Conservation (phyloP, 768 basidiomycete species). For the Collybiopsis confluens region DNA sequence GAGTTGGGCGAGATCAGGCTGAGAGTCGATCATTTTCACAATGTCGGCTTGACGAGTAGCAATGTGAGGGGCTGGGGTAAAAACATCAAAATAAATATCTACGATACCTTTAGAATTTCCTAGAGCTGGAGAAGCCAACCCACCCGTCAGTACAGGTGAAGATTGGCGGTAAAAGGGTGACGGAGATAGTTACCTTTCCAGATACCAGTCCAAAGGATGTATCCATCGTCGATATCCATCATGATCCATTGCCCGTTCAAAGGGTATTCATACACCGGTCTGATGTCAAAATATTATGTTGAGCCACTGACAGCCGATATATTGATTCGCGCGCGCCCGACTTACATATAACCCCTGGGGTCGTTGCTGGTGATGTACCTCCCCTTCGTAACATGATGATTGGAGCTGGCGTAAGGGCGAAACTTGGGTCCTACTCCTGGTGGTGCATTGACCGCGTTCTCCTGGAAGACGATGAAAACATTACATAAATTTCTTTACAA, state of each 20-base stretch:
- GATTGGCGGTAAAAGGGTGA: neutral
- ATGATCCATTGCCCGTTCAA: slow-evolving; percentile 91
- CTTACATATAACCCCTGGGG: slow-evolving; percentile 84
- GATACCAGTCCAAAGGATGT: slow-evolving; percentile 89
- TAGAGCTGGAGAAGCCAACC: slow-evolving; percentile 53
- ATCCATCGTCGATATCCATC: slow-evolving; percentile 94
- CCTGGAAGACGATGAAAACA: slow-evolving; percentile 1
- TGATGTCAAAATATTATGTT: slow-evolving; percentile 19
- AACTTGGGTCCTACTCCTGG: slow-evolving; percentile 39
- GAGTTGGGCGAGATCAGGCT: slow-evolving; percentile 79
- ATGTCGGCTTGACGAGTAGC: slow-evolving; percentile 64
- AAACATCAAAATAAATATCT: neutral
- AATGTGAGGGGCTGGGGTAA: slow-evolving; percentile 4
- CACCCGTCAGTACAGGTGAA: neutral
- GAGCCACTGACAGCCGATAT: too few relatives aligned
- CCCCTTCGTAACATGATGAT: slow-evolving; percentile 80
- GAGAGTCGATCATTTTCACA: slow-evolving; percentile 88
- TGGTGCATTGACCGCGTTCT: neutral
- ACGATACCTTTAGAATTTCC: slow-evolving; percentile 81
- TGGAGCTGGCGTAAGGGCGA: slow-evolving; percentile 69
- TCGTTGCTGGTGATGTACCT: slow-evolving; percentile 90
- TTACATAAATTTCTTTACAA: neutral
- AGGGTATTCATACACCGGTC: slow-evolving; percentile 88
- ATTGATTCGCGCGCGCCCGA: too few relatives aligned
- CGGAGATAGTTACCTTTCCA: slow-evolving; percentile 72